phyloP scores from a whole-genome alignment of 768 basidiomycete genomes.

The Panaeolus papilionaceus region DNA sequence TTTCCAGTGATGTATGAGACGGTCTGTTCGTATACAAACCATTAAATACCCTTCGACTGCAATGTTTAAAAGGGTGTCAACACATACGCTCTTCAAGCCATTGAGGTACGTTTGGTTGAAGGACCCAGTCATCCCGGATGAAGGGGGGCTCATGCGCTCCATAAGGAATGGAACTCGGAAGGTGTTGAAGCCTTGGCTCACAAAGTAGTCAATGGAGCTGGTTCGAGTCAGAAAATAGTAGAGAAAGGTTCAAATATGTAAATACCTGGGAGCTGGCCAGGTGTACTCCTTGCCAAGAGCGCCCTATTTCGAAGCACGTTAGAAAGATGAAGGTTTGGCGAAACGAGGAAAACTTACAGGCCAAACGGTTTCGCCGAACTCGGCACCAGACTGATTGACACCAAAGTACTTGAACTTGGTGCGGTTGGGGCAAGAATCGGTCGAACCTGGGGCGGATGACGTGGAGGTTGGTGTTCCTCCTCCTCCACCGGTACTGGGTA shows the following conservation, averaged over 20 bases:
- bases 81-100: constrained; percentile 50
- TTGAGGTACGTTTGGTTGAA: constrained; percentile 59
- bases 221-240: not conserved
- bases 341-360: constrained; percentile 43
- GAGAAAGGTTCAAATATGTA: not conserved
- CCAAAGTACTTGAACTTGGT: constrained; percentile 71
- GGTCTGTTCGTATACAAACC: constrained; percentile 39
- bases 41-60: not conserved
- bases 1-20: constrained; percentile 67
- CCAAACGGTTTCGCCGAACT: constrained; percentile 56
- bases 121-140: constrained; percentile 58
- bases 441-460: constrained; percentile 32
- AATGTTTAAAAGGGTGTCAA: not conserved
- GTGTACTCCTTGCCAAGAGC: constrained; percentile 51
- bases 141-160: constrained; percentile 61
- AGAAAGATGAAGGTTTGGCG: constrained; percentile 1
- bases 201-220: constrained; percentile 57
- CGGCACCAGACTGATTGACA: constrained; percentile 67
- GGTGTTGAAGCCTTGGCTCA: constrained; percentile 61
- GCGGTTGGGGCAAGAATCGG: constrained; percentile 38
- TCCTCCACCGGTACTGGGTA: constrained; percentile 32
- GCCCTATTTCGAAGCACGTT: constrained; percentile 32
- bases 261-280: constrained; percentile 52
- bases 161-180: constrained; percentile 68
- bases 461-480: constrained; percentile 33